Conservation (phyloP, 495 filamentous ascomycete species). For the Neurospora terricola region DNA sequence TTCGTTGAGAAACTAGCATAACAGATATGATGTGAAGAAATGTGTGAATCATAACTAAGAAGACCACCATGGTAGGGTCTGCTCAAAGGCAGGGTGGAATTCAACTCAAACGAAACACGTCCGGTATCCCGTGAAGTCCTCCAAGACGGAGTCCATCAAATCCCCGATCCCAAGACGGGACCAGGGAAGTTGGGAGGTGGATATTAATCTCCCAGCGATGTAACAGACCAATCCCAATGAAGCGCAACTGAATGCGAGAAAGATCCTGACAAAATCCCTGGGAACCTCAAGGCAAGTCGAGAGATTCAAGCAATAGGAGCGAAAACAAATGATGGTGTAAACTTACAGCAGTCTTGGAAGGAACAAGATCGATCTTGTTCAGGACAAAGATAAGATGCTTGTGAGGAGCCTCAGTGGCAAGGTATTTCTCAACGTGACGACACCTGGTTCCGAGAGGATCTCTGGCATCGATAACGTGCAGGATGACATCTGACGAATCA, state of each 20-base stretch:
- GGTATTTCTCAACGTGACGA: constrained; percentile 86
- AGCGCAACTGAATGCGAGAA: constrained; percentile 42
- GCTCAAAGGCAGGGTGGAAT: constrained; percentile 34
- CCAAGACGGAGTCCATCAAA: constrained; percentile 79
- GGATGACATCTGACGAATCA: constrained; percentile 89
- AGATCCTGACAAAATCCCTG: constrained; percentile 94
- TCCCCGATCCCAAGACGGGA: constrained; percentile 46
- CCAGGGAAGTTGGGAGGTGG: constrained; percentile 52
- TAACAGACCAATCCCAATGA: constrained; percentile 87
- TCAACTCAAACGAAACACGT: constrained; percentile 76
- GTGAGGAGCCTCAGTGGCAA: constrained; percentile 84
- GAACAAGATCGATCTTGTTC: constrained; percentile 96
- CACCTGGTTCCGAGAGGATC: constrained; percentile 88
- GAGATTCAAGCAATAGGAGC: constrained; percentile 4
- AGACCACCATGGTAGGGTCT: constrained; percentile 48
- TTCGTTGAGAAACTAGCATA: not conserved
- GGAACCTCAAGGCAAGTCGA: constrained; percentile 15
- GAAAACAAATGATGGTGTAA: constrained; percentile 11
- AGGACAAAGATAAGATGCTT: constrained; percentile 57
- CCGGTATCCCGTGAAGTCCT: constrained; percentile 59
- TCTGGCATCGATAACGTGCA: constrained; percentile 89
- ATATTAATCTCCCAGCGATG: constrained; percentile 85
- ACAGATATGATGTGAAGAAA: constrained; percentile 21
- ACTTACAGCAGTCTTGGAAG: constrained; percentile 89
- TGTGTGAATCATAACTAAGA: constrained; percentile 99